Percentiles rank a stretch among this genome's conserved stretches.
Conservation (phyloP, 2,329 filamentous ascomycete genomes). For the Fusarium longipes region DNA sequence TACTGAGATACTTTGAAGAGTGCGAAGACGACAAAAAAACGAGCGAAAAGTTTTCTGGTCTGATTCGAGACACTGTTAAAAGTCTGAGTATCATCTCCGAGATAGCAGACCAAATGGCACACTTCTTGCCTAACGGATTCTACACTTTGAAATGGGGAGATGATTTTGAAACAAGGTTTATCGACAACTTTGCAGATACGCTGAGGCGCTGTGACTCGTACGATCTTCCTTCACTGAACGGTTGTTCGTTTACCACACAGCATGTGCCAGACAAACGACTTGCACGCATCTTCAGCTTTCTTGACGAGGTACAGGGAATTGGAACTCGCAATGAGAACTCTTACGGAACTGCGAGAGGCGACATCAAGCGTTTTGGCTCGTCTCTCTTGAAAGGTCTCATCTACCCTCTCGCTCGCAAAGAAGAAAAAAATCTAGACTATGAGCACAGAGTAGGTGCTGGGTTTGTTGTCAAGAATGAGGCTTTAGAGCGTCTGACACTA, state of each 20-base stretch:
- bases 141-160: background rate
- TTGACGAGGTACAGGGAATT: constrained; percentile 40
- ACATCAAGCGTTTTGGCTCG: constrained; percentile 43
- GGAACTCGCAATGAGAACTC: background rate
- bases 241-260: constrained; percentile 20
- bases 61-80: constrained; percentile 42
- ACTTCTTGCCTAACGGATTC: background rate
- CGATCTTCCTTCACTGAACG: constrained; percentile 33
- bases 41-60: constrained; percentile 21
- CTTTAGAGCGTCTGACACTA: constrained; percentile 12
- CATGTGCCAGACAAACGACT: constrained; percentile 27
- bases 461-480: background rate
- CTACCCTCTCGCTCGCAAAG: background rate
- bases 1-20: constrained; percentile 36
- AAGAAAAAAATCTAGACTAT: background rate
- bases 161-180: too few species aligned
- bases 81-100: constrained; percentile 37
- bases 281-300: constrained; percentile 28
- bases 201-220: background rate
- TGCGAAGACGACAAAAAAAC: constrained; percentile 22
- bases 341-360: constrained; percentile 33
- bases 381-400: constrained; percentile 34
- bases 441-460: background rate
- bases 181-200: too few species aligned
- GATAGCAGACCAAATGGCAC: constrained; percentile 35